Base-by-base conservation (phyloP, 805 yeast species). In the Pichia thaimueangensis region DNA sequence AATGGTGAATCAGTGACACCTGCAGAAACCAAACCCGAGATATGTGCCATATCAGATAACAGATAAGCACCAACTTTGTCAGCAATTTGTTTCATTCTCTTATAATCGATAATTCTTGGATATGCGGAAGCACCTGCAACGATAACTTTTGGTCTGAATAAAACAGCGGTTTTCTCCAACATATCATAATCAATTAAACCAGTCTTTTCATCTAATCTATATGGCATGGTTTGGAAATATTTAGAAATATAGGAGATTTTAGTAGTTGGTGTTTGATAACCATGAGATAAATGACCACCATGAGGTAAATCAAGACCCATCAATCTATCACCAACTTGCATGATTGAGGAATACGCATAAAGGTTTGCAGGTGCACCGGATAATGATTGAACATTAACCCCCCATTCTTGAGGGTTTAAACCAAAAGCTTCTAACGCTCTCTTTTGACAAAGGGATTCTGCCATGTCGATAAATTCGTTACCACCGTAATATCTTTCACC, bases 401-500 rank as follows among this genome's bases (percentile, higher is more conserved):
- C 98, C 98, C 98, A 91, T 62, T 82, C 70, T 35, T 73, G 83
- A 29, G 93, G 75, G 51, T 82, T 77, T 50, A 89, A 67, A 45
- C 70, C 67, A 65, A 87, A 91, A 10, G 95, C 88, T 56, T 83
- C 76, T 47, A 91, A 70, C 36, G 97, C 98, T 66, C 98, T 76
- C 56, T 80, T 74, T 68, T 88, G 96, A 69, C 97, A 91, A 45
- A 91, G 69, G 12, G 78, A 65, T 71, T 91, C 98, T 58, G 86
- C 87, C 70, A 79, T 74, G 69, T 91, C 98, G 57, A 91, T 91
- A 68, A 79, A 83, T 68, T 91, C 88, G 62, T 91, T 91, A 64
- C 98, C 98, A 65, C 98, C 98, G 63, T 91, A 91, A 72, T 91
- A 91, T 65, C 98, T 80, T 50, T 88, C 95, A 53, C 96, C 96